A percentile compares a stretch with the other conserved stretches of the same genome.
Evolutionary conservation across 495 filamentous ascomycete species (phyloP).

Genomic region (Friedmanniomyces endolithicus): DNA sequence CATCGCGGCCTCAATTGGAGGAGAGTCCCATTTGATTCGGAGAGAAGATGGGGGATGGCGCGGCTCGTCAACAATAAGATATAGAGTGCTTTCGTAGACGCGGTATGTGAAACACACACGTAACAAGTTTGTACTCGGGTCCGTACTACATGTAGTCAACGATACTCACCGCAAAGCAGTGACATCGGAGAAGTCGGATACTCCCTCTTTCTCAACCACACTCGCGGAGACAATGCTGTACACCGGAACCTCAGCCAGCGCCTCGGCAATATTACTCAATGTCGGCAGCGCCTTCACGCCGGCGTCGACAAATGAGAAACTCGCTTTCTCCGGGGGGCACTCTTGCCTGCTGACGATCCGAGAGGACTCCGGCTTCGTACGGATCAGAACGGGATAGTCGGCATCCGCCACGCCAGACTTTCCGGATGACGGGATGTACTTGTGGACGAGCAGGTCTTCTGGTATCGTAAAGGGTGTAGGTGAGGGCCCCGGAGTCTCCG

Average conservation of each 20-base stretch:
- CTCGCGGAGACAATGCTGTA: neutral
- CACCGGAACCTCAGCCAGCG: neutral
- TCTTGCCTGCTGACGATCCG: neutral
- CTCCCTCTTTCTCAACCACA: neutral
- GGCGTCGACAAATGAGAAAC: neutral
- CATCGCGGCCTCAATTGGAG: too few relatives aligned
- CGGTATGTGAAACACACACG: too few relatives aligned
- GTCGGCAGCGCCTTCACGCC: neutral
- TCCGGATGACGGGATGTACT: slow-evolving; percentile 38
- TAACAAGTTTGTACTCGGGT: too few relatives aligned
- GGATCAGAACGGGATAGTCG: slow-evolving; percentile 35
- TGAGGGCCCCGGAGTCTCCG: neutral
- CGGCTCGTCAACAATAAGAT: too few relatives aligned
- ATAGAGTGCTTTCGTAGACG: too few relatives aligned
- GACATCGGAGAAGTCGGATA: neutral
- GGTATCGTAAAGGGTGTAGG: too few relatives aligned
- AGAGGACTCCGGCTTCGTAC: neutral
- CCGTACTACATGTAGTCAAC: too few relatives aligned
- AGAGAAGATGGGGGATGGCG: too few relatives aligned
- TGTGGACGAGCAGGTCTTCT: slow-evolving; percentile 36
- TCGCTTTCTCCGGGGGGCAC: neutral
- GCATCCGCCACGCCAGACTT: slow-evolving; percentile 34
- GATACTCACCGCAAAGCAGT: too few relatives aligned
- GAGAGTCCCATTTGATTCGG: too few relatives aligned
- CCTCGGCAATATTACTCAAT: neutral